Conservation (phyloP, 2,329 filamentous ascomycete genomes). For the Parasarocladium wereldwijsianum region DNA sequence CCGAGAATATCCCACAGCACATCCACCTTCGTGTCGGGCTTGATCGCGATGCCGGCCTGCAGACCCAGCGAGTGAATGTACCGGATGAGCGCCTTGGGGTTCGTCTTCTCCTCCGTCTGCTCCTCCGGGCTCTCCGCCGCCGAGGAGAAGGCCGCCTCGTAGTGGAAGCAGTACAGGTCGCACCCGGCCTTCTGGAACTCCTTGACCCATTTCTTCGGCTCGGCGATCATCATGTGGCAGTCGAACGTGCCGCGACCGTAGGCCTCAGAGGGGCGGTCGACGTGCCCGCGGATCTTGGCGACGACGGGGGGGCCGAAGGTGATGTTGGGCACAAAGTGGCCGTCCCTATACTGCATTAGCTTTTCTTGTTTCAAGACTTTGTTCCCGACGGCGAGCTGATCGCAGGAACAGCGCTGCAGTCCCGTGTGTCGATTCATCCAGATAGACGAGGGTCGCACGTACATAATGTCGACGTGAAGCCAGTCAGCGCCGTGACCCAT, state of each 20-base stretch:
- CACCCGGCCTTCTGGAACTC: conserved; percentile 90
- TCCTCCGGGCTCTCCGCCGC: conserved; percentile 68
- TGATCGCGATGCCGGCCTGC: conserved; percentile 88
- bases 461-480: conserved; percentile 35
- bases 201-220: conserved; percentile 98
- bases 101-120: conserved; percentile 57
- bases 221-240: conserved; percentile 99
- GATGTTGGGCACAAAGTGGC: conserved; percentile 97
- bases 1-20: conserved; percentile 87
- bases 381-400: no score
- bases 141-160: conserved; percentile 85
- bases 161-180: conserved; percentile 99
- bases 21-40: conserved; percentile 80
- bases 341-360: no score
- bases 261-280: conserved; percentile 54
- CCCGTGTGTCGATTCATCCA: not conserved
- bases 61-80: conserved; percentile 85
- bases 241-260: conserved; percentile 87
- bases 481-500: conserved; percentile 39
- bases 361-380: no score
- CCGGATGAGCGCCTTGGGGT: conserved; percentile 67
- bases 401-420: no score
- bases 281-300: conserved; percentile 78
- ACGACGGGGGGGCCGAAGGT: conserved; percentile 94
- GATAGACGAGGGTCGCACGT: conserved; percentile 11